Percentiles rank a stretch among this genome's conserved stretches.
Conservation (phyloP, 352 stramenopile species). For the Globisporangium lucens region DNA sequence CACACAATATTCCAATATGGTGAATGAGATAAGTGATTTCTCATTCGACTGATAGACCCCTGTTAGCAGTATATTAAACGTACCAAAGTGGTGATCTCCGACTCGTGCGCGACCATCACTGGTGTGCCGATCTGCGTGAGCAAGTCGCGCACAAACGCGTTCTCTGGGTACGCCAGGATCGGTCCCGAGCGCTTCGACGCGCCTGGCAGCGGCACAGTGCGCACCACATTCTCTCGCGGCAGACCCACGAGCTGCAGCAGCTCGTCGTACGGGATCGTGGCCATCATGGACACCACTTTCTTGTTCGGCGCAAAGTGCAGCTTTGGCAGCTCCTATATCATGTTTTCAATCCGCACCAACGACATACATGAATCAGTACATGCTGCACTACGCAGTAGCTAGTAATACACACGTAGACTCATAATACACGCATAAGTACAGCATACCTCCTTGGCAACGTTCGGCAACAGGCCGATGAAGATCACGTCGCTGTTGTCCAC, state of each 20-base stretch:
- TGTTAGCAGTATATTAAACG: conserved; percentile 1
- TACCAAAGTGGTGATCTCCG: conserved; percentile 81
- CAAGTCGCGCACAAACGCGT: conserved; percentile 62
- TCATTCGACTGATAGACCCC: neutral
- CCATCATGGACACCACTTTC: conserved; percentile 85
- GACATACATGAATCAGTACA: neutral
- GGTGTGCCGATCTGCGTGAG: conserved; percentile 78
- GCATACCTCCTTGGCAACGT: conserved; percentile 51
- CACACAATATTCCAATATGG: neutral
- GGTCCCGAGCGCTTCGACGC: conserved; percentile 72
- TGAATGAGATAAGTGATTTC: neutral
- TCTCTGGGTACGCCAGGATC: conserved; percentile 77
- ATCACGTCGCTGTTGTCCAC: conserved; percentile 80
- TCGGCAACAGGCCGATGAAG: conserved; percentile 76
- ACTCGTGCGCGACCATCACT: conserved; percentile 74
- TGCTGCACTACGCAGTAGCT: neutral
- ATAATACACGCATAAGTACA: neutral
- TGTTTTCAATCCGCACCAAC: neutral
- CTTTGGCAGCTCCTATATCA: conserved; percentile 55
- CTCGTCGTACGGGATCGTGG: conserved; percentile 85
- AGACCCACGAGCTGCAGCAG: conserved; percentile 67
- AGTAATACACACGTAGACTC: neutral
- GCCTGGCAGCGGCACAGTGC: conserved; percentile 71
- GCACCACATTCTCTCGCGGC: conserved; percentile 70
- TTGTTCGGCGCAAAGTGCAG: conserved; percentile 63